Percentiles rank a stretch among this genome's conserved stretches.
These are phyloP conservation scores for Cytospora leucostoma DNA, from an alignment of 2,329 filamentous ascomycete species.

Conservation along the genomic window DNA sequence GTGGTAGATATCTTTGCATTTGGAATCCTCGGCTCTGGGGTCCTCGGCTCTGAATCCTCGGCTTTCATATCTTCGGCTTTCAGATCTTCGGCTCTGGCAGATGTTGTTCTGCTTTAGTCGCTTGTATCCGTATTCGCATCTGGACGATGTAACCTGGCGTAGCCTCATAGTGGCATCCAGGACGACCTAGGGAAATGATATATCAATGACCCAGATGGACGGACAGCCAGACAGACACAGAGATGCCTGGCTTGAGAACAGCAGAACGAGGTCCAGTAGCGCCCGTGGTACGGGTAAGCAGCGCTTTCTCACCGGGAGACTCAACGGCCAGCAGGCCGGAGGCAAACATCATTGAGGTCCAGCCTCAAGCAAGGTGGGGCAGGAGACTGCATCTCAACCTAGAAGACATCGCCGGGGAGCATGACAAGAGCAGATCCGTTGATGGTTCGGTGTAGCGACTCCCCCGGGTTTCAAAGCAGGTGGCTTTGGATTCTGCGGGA, in stretches of 20 bases:
- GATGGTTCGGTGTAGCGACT: conserved; percentile 41
- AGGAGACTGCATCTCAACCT: conserved; percentile 50
- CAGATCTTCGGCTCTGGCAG: no score
- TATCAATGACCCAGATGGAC: conserved; percentile 54
- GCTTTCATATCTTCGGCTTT: no score
- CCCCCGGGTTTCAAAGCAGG: conserved; percentile 37
- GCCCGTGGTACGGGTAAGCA: conserved; percentile 25
- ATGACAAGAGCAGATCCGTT: conserved; percentile 54
- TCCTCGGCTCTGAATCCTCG: no score
- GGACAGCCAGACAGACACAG: conserved; percentile 54
- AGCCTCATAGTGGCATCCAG: no score
- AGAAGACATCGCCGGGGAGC: conserved; percentile 54
- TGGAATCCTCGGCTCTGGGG: not conserved
- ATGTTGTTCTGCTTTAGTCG: no score
- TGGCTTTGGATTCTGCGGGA: conserved; percentile 24
- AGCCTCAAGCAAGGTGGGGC: conserved; percentile 51
- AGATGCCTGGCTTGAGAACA: conserved; percentile 49
- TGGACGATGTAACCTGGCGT: no score
- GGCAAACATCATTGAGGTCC: conserved; percentile 53
- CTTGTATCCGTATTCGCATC: no score
- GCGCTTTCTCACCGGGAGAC: conserved; percentile 37
- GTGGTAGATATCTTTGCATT: not conserved
- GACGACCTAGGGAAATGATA: conserved; percentile 30
- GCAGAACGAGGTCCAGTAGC: conserved; percentile 36
- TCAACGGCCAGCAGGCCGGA: conserved; percentile 54